Base-by-base conservation (phyloP, 164 flowering plant genomes). In the Tetracentron sinense region DNA sequence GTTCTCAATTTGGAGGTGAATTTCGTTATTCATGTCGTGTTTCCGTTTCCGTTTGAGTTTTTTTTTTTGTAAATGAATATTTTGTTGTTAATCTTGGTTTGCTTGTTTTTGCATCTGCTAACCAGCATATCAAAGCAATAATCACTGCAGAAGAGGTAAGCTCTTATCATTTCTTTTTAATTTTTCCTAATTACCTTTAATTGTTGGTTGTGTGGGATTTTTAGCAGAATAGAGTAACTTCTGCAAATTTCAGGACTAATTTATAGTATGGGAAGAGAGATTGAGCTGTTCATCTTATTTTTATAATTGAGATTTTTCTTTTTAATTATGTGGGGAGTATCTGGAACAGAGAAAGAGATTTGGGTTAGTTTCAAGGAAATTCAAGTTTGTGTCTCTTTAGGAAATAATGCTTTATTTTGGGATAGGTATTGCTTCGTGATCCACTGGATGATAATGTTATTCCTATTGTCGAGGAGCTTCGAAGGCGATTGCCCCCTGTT, bases 121-220 rank as follows among this genome's bases (percentile, higher is more conserved):
- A 27, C 53, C 91, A 92, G 97, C 98, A 93, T 72, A 85, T 93
- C 70, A 93, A 90, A 70, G 97, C 98, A 3, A 93, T 93, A 20
- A 83, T 93, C 56, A 93, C 98, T 57, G 78, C 96, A 50, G 97
- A 89, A 47, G 98, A 93, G 97, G 98, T 93, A 49, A 49, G 55
- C 55, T 64, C 28, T 27, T 17, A n/a, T 50, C 15, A 6, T 15
- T 35, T 31, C 15, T 50, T 58, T 28, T 42, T 52, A 15, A 3
- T 31, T 28, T 30, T 31, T 23, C 28, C 26, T 25, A 1, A 3
- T 31, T 6, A 19, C 27, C 16, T n/a, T 23, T 25, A 25, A 26
- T 7, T 30, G 7, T 33, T 57, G 30, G 19, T 49, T 6, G 23
- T n/a, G 4, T 16, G 2, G 15, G 29, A 23, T 11, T 20, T 49